Conservation (phyloP, 1,284 basidiomycete genomes). For the Fomitopsis schrenkii region DNA sequence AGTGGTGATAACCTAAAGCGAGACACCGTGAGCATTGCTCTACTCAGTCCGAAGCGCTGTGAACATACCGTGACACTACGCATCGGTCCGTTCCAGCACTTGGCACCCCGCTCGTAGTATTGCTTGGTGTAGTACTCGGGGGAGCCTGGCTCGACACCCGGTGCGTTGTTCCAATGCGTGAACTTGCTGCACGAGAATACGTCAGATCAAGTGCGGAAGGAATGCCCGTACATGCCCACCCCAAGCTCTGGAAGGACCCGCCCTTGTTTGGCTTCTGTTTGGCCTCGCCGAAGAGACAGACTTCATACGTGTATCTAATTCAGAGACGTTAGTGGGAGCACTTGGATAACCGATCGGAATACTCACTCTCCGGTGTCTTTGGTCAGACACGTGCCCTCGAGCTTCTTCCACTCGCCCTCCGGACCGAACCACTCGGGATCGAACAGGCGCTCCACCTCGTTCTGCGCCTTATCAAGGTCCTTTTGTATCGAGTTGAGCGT, state of each 20-base stretch:
- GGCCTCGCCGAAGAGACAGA: slow-evolving; percentile 91
- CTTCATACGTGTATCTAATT: slow-evolving; percentile 87
- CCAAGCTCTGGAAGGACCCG: slow-evolving; percentile 76
- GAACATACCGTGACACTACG: slow-evolving; percentile 68
- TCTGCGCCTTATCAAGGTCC: slow-evolving; percentile 46
- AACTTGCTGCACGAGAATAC: slow-evolving; percentile 53
- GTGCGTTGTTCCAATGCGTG: slow-evolving; percentile 66
- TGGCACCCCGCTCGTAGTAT: slow-evolving; percentile 76
- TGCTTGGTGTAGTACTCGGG: slow-evolving; percentile 80
- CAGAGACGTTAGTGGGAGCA: background rate
- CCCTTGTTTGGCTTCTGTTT: slow-evolving; percentile 89
- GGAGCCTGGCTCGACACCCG: slow-evolving; percentile 51
- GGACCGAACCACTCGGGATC: slow-evolving; percentile 68
- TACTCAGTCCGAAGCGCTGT: background rate
- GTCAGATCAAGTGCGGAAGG: background rate
- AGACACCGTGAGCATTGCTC: background rate
- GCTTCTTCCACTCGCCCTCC: slow-evolving; percentile 94
- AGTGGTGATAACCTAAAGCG: slow-evolving; percentile 63
- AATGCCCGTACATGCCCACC: slow-evolving; percentile 48
- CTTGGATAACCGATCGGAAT: background rate
- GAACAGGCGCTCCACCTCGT: slow-evolving; percentile 61
- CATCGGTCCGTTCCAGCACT: slow-evolving; percentile 97
- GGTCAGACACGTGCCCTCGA: slow-evolving; percentile 80
- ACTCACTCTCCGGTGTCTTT: slow-evolving; percentile 87
- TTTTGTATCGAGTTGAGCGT: slow-evolving; percentile 41